Base-by-base conservation (phyloP, 2,329 filamentous ascomycete species). In the Colletotrichum tofieldiae region DNA sequence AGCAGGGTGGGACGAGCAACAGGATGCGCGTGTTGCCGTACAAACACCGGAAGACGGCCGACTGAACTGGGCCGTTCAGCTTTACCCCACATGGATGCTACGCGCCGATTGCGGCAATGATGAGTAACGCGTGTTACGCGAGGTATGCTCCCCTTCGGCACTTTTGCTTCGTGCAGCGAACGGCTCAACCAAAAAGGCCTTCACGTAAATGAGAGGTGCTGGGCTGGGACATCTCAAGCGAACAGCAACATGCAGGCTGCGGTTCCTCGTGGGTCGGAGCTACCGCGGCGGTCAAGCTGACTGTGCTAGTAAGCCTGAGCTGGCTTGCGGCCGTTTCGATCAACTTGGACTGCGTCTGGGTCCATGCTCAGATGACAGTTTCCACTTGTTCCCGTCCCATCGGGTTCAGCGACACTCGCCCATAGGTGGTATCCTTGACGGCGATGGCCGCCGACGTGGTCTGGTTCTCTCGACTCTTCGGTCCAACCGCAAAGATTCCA, bases 361-460 rank as follows among this genome's bases (percentile, higher is more conserved):
- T n/a, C 54, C 54, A 56, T 56, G 54, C 35, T 39, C 54, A 39
- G 54, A 39, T 56, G 54, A 39, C 35, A 14, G 58, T 65, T 58
- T 45, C 67, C 60, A 58, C 67, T 52, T 51, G 43, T 65, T 69
- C 11, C 65, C 61, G 26, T 69, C n/a, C 58, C 43, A 43, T 9
- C 18, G 52, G 52, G 43, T 51, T 26, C 43, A 12, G 32, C 65
- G 29, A 16, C 23, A 26, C 18, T 32, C 23, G 49, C 14, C 5
- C 20, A 23, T 16, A 5, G 35, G 29, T 32, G 29, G 29, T 32
- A 32, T 32, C 29, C 29, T 3, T 32, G 29, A 32, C 29, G 32
- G 49, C 45, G 47, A 20, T n/a, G 32, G 32, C 23, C 39, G 64
- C 32, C 23, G 11, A 49, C 9, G 16, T 49, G 51, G 66, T 49